phyloP scores from a whole-genome alignment of 768 basidiomycete genomes.

The Tricholoma sp. region DNA sequence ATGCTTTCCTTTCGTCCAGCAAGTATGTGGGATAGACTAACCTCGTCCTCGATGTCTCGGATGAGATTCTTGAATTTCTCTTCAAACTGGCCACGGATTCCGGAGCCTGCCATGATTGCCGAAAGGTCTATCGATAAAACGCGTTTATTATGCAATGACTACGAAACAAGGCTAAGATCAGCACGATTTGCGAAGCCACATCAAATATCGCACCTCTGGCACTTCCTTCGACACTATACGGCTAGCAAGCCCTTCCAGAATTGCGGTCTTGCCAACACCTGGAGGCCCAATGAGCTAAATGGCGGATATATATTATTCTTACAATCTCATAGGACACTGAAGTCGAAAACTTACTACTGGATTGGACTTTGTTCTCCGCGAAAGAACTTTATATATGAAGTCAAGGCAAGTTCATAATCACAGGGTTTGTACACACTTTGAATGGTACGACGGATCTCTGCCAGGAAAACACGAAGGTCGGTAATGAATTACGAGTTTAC shows the following conservation, averaged over 20 bases:
- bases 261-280: slow-evolving; percentile 91
- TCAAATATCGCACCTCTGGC: slow-evolving; percentile 61
- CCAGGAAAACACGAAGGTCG: not conserved
- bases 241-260: slow-evolving; percentile 84
- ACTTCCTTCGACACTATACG: slow-evolving; percentile 87
- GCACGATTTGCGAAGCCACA: no score
- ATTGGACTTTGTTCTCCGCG: slow-evolving; percentile 87
- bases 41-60: slow-evolving; percentile 87
- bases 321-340: not conserved
- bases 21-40: slow-evolving; percentile 24
- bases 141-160: slow-evolving; percentile 86
- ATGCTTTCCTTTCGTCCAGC: slow-evolving; percentile 2
- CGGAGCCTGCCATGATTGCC: slow-evolving; percentile 83
- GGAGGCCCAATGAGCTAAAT: slow-evolving; percentile 74
- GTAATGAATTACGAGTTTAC: not conserved
- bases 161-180: not conserved
- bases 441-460: slow-evolving; percentile 85
- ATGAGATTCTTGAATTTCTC: slow-evolving; percentile 89
- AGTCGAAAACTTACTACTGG: slow-evolving; percentile 59
- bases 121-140: slow-evolving; percentile 84
- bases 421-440: slow-evolving; percentile 55
- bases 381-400: slow-evolving; percentile 51
- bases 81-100: slow-evolving; percentile 89
- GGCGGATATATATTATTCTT: not conserved
- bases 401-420: not conserved